Base-by-base conservation (phyloP, 2,329 filamentous ascomycete species). In the Fusarium zealandicum region DNA sequence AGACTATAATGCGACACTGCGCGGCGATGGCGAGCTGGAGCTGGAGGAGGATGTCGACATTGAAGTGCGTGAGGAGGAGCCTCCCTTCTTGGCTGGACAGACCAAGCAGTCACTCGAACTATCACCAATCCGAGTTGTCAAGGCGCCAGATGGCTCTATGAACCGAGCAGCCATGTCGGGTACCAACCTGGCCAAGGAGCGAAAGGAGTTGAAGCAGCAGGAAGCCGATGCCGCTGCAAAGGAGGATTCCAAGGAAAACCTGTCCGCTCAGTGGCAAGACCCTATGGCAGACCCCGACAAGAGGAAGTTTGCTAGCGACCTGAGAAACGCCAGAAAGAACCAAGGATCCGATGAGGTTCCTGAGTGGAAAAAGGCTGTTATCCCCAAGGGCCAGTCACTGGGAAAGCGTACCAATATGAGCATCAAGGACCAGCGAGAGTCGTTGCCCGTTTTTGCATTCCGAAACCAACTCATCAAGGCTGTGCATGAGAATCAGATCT, bases 21-120 rank as follows among this genome's bases (percentile, higher is more conserved):
- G 88, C 20, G 93, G 92, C 13, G 91, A 96, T 63, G 90, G 88
- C 13, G 88, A 90, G 46, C 88, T 98, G 73, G 92, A 97, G 70
- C 82, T 98, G 60, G 95, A 99, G 71, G 91, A 97, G 73, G 95
- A 99, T 69, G 86, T 99, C 5, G 95, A 99, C 67, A 99, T 99
- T 59, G 95, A 99, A 73, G 90, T 99, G 25, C 85, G 89, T 63
- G 95, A 99, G 58, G 95, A 99, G 67, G 95, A 99, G 69, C 96
- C 95, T 1, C 95, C 95, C 0, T 99, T 99, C 79, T 75, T 99
- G 59, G 90, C 91, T 13, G 95, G 95, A 5, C 96, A 99, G 73
- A 99, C 95, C 1, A 97, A 97, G 70, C 93, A 96, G 70, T 96
- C 92, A 9, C 80, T 99, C 8, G 95, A 99, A 69, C 78, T 99